Conservation (phyloP, 179 eudicot genomes). For the Spinacia oleracea region DNA sequence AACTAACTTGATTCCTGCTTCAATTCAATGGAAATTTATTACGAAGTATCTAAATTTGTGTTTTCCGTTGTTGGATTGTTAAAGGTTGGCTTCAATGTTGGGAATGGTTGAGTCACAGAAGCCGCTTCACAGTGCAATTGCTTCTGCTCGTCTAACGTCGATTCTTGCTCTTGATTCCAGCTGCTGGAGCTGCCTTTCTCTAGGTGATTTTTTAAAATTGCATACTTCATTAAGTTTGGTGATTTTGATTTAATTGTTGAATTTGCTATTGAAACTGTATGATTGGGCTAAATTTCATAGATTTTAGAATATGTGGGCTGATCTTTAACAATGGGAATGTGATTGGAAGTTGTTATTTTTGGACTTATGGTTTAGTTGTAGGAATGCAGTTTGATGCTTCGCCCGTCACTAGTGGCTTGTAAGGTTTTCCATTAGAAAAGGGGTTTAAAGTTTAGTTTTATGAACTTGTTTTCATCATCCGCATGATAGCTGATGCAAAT, state of each 20-base stretch:
- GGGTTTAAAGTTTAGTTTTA: not conserved
- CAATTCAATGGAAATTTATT: not conserved
- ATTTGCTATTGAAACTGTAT: not conserved
- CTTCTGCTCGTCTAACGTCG: constrained; percentile 65
- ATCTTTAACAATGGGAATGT: not conserved
- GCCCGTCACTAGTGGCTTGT: not conserved
- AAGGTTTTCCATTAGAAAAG: not conserved
- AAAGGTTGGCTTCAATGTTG: constrained; percentile 39
- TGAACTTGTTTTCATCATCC: not conserved
- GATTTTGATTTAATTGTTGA: not conserved
- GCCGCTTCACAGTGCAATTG: constrained; percentile 72
- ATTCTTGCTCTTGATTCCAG: constrained; percentile 53
- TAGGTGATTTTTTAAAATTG: constrained; percentile 36
- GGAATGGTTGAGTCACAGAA: constrained; percentile 56
- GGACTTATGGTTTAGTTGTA: not conserved
- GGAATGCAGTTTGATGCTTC: not conserved
- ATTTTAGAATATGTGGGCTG: not conserved
- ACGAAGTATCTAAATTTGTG: not conserved
- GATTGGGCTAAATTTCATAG: not conserved
- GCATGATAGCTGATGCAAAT: too few species aligned
- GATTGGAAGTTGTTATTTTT: not conserved
- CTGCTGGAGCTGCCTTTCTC: constrained; percentile 77
- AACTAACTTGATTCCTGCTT: not conserved
- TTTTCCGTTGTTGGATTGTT: not conserved
- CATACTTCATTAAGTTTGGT: not conserved